phyloP scores from a whole-genome alignment of 2,329 filamentous ascomycete species.

The Aspergillus sp. region DNA sequence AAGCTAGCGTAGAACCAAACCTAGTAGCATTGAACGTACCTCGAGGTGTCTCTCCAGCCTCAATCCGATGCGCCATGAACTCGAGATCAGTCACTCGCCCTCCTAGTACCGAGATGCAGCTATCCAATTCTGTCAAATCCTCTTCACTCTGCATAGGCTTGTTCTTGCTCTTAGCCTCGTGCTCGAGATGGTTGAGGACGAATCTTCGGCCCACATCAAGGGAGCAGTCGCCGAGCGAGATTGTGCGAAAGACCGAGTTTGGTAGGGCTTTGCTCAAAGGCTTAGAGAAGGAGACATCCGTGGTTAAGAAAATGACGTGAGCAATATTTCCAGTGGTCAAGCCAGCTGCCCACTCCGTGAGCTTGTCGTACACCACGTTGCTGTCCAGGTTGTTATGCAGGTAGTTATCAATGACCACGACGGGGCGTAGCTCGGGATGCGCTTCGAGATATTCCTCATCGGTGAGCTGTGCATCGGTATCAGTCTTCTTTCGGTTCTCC shows the following conservation, averaged over 20 bases:
- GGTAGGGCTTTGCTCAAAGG: slow-evolving; percentile 84
- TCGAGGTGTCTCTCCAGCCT: slow-evolving; percentile 80
- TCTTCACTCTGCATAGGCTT: slow-evolving; percentile 43
- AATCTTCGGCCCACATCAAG: slow-evolving; percentile 87
- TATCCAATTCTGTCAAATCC: slow-evolving; percentile 74
- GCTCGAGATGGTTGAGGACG: slow-evolving; percentile 78
- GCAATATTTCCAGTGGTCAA: slow-evolving; percentile 86
- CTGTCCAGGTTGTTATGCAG: slow-evolving; percentile 75
- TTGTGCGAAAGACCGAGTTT: slow-evolving; percentile 85
- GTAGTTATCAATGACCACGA: slow-evolving; percentile 92
- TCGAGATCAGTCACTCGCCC: slow-evolving; percentile 95
- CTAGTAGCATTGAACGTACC: slow-evolving; percentile 41
- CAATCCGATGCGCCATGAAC: slow-evolving; percentile 87
- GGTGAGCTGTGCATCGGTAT: slow-evolving; percentile 71
- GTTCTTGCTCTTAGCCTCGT: slow-evolving; percentile 42
- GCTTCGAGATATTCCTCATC: slow-evolving; percentile 90
- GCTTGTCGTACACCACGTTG: slow-evolving; percentile 71
- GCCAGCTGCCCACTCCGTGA: slow-evolving; percentile 87
- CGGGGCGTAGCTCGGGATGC: slow-evolving; percentile 79
- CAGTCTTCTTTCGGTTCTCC: slow-evolving; percentile 69
- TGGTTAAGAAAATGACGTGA: slow-evolving; percentile 92
- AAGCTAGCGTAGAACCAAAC: neutral
- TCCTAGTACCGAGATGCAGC: slow-evolving; percentile 79
- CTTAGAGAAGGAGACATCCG: slow-evolving; percentile 86
- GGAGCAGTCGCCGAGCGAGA: slow-evolving; percentile 83